A percentile compares a stretch with the other conserved stretches of the same genome.
Evolutionary conservation across 2,329 filamentous ascomycete species (phyloP).

Genomic region (Biscogniauxia mediterranea): DNA sequence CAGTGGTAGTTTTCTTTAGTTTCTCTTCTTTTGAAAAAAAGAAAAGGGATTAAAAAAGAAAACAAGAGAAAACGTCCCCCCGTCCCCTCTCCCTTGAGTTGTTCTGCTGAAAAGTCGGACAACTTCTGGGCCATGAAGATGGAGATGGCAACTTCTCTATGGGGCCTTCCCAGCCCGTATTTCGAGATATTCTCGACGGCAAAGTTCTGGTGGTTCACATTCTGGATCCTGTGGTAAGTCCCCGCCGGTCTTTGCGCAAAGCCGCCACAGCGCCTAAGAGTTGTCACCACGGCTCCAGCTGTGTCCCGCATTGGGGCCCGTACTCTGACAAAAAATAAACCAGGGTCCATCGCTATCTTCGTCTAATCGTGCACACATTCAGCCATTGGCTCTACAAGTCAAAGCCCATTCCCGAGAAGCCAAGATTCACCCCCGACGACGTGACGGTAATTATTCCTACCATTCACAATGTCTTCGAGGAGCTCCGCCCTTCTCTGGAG

Average conservation of each 20-base stretch:
- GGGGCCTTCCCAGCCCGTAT: constrained; percentile 21
- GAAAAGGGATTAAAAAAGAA: neutral
- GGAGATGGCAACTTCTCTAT: constrained; percentile 17
- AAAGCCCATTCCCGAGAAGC: constrained; percentile 76
- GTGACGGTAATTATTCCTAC: constrained; percentile 94
- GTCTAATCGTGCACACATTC: constrained; percentile 79
- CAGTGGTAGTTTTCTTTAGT: neutral
- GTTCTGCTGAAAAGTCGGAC: neutral
- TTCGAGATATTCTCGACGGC: constrained; percentile 42
- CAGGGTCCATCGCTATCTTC: constrained; percentile 84
- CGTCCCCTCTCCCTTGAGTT: neutral
- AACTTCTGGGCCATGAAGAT: constrained; percentile 14
- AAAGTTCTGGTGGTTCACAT: constrained; percentile 46
- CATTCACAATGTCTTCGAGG: constrained; percentile 82
- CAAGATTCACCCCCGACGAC: constrained; percentile 76
- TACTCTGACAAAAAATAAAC: constrained; percentile 20
- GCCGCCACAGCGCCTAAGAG: neutral
- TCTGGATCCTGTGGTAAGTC: constrained; percentile 49
- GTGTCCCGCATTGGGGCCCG: neutral
- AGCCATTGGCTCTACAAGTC: constrained; percentile 88
- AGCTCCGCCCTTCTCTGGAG: constrained; percentile 76
- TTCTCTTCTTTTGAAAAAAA: neutral
- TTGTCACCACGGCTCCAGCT: neutral
- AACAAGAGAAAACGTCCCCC: neutral
- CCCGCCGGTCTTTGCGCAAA: neutral